phyloP scores from a whole-genome alignment of 768 basidiomycete species.

The Termitomyces bulborhizus region DNA sequence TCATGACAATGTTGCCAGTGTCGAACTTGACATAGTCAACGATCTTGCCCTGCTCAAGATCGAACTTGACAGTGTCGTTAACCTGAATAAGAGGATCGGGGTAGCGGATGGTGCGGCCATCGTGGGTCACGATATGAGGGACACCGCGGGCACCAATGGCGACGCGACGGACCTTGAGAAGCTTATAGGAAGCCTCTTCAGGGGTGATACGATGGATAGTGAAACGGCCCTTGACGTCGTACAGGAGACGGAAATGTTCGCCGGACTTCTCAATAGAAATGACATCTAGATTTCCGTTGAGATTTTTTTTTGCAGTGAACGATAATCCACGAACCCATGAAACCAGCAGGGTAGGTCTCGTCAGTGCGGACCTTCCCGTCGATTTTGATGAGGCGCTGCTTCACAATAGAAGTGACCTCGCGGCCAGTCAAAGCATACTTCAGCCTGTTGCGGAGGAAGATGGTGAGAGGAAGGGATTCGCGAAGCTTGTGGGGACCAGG shows the following conservation, averaged over 20 bases:
- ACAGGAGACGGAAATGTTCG: slow-evolving; percentile 98
- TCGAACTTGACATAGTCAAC: slow-evolving; percentile 92
- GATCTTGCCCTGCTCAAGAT: slow-evolving; percentile 93
- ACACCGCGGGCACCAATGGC: slow-evolving; percentile 92
- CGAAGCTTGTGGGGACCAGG: slow-evolving; percentile 99
- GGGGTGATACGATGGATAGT: slow-evolving; percentile 98
- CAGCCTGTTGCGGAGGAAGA: slow-evolving; percentile 98
- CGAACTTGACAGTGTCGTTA: slow-evolving; percentile 98
- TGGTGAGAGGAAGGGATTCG: slow-evolving; percentile 93
- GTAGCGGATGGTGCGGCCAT: slow-evolving; percentile 99
- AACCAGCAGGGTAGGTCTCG: slow-evolving; percentile 93
- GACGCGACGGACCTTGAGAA: slow-evolving; percentile 88
- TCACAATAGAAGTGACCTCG: slow-evolving; percentile 93
- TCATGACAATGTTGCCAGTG: slow-evolving; percentile 93
- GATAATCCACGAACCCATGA: slow-evolving; percentile 68
- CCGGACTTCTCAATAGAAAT: slow-evolving; percentile 96
- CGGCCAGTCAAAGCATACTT: slow-evolving; percentile 98
- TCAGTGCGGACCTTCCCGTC: slow-evolving; percentile 99
- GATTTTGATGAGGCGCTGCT: slow-evolving; percentile 96
- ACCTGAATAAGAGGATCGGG: slow-evolving; percentile 93
- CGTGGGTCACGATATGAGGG: slow-evolving; percentile 96
- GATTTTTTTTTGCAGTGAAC: background rate
- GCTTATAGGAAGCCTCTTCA: slow-evolving; percentile 96
- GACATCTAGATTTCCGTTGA: slow-evolving; percentile 56
- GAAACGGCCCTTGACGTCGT: slow-evolving; percentile 99